phyloP scores from a whole-genome alignment of 805 yeast genomes.

The Wickerhamomyces rabaulensis region DNA sequence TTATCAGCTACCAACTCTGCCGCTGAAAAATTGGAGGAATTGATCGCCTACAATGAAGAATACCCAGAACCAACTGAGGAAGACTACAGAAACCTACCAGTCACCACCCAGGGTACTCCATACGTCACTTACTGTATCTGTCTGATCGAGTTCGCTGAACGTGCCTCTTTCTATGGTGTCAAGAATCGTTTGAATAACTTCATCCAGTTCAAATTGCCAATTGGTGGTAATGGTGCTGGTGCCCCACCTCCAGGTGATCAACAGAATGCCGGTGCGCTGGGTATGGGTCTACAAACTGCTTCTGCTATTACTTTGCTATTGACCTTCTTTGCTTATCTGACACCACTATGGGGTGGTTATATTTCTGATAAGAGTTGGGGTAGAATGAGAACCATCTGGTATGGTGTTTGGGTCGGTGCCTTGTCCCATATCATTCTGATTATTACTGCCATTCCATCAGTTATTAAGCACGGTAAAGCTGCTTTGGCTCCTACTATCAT shows the following conservation, averaged over 20 bases:
- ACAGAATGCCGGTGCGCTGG: conserved; percentile 46
- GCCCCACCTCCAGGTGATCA: conserved; percentile 20
- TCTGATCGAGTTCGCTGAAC: conserved; percentile 72
- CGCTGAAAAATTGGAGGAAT: conserved; percentile 8
- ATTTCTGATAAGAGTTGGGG: conserved; percentile 73
- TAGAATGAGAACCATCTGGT: conserved; percentile 61
- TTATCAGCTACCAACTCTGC: too few relatives aligned
- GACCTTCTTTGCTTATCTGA: conserved; percentile 78
- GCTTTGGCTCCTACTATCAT: conserved; percentile 57
- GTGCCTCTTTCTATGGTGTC: conserved; percentile 77
- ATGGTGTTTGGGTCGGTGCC: conserved; percentile 54
- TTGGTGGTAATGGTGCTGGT: conserved; percentile 32
- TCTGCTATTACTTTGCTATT: conserved; percentile 69
- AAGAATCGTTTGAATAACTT: conserved; percentile 75
- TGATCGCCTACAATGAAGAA: conserved; percentile 12
- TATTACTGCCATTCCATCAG: conserved; percentile 60
- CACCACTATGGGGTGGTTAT: conserved; percentile 75
- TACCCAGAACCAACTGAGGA: conserved; percentile 41
- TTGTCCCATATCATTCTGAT: conserved; percentile 60
- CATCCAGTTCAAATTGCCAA: conserved; percentile 51
- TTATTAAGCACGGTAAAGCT: conserved; percentile 36
- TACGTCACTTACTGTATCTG: conserved; percentile 46
- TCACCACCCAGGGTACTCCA: conserved; percentile 41
- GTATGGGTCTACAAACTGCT: conserved; percentile 56
- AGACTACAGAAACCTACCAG: conserved; percentile 38